These are phyloP conservation scores for Zygosaccharomyces gambellarensis DNA, from an alignment of 805 yeast species.

Conservation along the genomic window DNA sequence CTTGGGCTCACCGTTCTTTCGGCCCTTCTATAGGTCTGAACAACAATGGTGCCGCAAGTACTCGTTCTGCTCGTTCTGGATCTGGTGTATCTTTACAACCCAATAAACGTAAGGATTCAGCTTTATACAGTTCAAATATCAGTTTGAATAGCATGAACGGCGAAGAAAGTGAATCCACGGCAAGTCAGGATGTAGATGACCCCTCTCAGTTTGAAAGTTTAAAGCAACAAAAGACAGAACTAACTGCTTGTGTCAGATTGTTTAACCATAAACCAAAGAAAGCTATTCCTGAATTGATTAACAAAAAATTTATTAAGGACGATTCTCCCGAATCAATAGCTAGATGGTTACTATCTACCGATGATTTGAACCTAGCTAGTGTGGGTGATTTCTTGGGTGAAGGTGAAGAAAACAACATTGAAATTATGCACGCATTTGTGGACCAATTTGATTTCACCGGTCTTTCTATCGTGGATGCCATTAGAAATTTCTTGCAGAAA, in stretches of 20 bases:
- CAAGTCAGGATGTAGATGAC: slow-evolving; percentile 49
- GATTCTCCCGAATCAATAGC: slow-evolving; percentile 70
- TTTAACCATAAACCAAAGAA: slow-evolving; percentile 83
- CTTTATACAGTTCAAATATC: slow-evolving; percentile 9
- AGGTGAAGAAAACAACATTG: slow-evolving; percentile 70
- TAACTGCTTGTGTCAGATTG: slow-evolving; percentile 68
- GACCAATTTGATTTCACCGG: slow-evolving; percentile 75
- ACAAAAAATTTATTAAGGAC: slow-evolving; percentile 56
- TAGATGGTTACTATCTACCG: slow-evolving; percentile 62
- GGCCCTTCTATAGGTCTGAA: slow-evolving; percentile 10
- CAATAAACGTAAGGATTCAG: slow-evolving; percentile 10
- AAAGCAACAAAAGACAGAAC: slow-evolving; percentile 76
- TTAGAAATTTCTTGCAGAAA: slow-evolving; percentile 76
- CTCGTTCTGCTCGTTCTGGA: slow-evolving; percentile 11
- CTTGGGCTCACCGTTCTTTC: slow-evolving; percentile 77
- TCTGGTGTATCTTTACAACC: slow-evolving; percentile 17
- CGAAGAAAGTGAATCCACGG: slow-evolving; percentile 16
- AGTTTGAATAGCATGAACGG: slow-evolving; percentile 11
- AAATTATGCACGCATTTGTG: slow-evolving; percentile 89
- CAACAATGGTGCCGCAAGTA: slow-evolving; percentile 6
- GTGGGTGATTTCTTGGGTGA: slow-evolving; percentile 93
- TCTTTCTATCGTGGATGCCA: slow-evolving; percentile 73
- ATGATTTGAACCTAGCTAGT: slow-evolving; percentile 73
- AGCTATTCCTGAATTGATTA: slow-evolving; percentile 62
- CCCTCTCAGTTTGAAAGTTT: slow-evolving; percentile 80